phyloP scores from a whole-genome alignment of 169 alveolate species.

The Plasmodium falciparum region DNA sequence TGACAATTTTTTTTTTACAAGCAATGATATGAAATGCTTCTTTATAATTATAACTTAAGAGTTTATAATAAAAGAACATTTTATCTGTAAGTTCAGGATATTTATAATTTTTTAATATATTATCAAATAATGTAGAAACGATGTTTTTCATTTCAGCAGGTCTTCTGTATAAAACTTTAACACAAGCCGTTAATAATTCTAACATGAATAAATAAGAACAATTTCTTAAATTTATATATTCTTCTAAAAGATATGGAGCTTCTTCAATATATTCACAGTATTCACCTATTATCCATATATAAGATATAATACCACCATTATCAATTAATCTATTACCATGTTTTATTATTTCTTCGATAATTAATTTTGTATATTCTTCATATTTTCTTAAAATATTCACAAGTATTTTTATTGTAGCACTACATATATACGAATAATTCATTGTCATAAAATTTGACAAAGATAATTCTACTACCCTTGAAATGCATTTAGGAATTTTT shows the following conservation, averaged over 20 bases:
- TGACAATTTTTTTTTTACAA: constrained; percentile 72
- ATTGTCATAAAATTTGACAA: constrained; percentile 81
- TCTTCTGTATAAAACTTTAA: constrained; percentile 92
- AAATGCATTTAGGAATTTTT: constrained; percentile 89
- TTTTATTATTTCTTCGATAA: constrained; percentile 77
- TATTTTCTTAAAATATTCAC: constrained; percentile 89
- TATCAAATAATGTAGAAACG: constrained; percentile 87
- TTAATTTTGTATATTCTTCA: constrained; percentile 86
- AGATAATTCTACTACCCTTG: constrained; percentile 86
- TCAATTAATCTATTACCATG: constrained; percentile 73
- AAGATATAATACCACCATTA: constrained; percentile 70
- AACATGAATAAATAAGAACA: constrained; percentile 80
- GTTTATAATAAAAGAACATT: constrained; percentile 56
- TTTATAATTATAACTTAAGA: constrained; percentile 74
- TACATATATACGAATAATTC: constrained; percentile 83
- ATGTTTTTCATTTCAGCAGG: constrained; percentile 96
- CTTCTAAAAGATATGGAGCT: constrained; percentile 87
- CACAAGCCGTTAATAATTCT: constrained; percentile 90
- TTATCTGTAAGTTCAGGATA: constrained; percentile 77
- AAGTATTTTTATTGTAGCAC: constrained; percentile 89
- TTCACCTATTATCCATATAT: constrained; percentile 84
- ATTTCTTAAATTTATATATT: constrained; percentile 85
- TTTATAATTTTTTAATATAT: constrained; percentile 79
- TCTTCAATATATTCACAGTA: constrained; percentile 83
- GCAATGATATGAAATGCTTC: constrained; percentile 76